Evolutionary conservation across 163 green algal species (phyloP).

Genomic region (Volvox carteri): DNA sequence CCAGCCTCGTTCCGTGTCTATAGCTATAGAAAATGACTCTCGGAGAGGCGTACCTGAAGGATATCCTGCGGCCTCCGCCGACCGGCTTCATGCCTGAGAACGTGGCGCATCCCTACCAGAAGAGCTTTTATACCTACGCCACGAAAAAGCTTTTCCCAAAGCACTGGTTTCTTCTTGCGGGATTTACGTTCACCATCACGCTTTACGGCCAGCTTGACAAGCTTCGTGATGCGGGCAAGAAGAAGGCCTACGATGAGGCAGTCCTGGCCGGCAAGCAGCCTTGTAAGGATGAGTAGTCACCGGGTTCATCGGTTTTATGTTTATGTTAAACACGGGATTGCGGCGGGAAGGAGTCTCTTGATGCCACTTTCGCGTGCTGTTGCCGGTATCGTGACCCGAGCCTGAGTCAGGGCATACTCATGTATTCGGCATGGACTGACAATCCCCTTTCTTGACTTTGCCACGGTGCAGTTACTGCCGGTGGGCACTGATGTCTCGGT

Average conservation of each 20-base stretch:
- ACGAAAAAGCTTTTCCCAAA: conserved; percentile 62
- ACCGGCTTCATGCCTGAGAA: conserved; percentile 64
- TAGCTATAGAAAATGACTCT: conserved; percentile 62
- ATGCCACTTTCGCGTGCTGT: too few relatives aligned
- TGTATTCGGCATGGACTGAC: too few relatives aligned
- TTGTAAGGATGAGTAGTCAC: conserved; percentile 62
- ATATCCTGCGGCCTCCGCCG: conserved; percentile 73
- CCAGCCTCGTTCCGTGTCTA: neutral
- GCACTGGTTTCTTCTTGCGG: conserved; percentile 66
- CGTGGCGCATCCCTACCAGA: conserved; percentile 75
- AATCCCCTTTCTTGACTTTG: too few relatives aligned
- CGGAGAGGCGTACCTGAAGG: conserved; percentile 66
- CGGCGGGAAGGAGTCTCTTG: too few relatives aligned
- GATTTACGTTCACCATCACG: conserved; percentile 66
- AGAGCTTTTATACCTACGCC: conserved; percentile 65
- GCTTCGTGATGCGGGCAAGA: conserved; percentile 64
- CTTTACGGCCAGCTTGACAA: conserved; percentile 69
- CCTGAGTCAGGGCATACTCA: too few relatives aligned
- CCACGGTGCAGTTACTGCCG: conserved; percentile 43
- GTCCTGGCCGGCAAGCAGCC: conserved; percentile 66
- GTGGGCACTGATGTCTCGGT: conserved; percentile 51
- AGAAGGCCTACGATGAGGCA: conserved; percentile 71
- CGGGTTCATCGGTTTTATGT: neutral
- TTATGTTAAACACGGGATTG: too few relatives aligned
- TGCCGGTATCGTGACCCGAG: too few relatives aligned